A percentile compares a stretch with the other conserved stretches of the same genome.
Conservation (phyloP, 2,329 filamentous ascomycete genomes). For the Fonsecaea multimorphosa region DNA sequence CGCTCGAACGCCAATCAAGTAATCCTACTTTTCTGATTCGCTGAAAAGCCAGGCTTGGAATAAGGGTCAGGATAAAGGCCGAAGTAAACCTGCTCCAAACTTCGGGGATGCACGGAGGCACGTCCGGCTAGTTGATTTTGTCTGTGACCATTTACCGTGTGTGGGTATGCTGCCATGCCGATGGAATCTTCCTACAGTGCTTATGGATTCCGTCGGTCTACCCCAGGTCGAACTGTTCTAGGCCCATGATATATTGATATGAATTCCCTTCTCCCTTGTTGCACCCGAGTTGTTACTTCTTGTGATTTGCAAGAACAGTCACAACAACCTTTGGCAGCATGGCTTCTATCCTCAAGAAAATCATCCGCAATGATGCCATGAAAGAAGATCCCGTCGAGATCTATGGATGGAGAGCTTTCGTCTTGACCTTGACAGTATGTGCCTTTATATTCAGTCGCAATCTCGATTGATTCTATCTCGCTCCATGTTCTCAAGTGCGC, state of each 20-base stretch:
- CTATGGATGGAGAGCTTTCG: slow-evolving; percentile 72
- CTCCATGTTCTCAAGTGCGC: not conserved
- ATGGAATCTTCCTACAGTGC: not conserved
- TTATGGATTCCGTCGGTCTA: not conserved
- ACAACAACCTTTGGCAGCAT: not conserved
- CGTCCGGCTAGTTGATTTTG: not conserved
- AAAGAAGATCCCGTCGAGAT: slow-evolving; percentile 69
- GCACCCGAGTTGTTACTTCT: not conserved
- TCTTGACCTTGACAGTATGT: slow-evolving; percentile 54
- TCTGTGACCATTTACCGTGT: not conserved
- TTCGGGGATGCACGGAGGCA: not conserved
- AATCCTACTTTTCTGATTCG: not conserved
- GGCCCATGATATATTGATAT: not conserved
- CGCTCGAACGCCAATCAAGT: not conserved
- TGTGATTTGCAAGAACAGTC: not conserved
- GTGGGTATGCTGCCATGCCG: not conserved
- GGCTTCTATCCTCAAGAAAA: slow-evolving; percentile 54
- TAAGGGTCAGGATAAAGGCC: not conserved
- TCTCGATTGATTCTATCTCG: not conserved
- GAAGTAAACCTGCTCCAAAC: not conserved
- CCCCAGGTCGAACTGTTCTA: not conserved
- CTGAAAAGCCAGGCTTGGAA: not conserved
- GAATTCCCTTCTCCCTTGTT: not conserved
- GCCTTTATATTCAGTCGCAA: not conserved
- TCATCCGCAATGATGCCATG: slow-evolving; percentile 75